Conservation (phyloP, 164 flowering plant species). For the Nymphaea colorata region DNA sequence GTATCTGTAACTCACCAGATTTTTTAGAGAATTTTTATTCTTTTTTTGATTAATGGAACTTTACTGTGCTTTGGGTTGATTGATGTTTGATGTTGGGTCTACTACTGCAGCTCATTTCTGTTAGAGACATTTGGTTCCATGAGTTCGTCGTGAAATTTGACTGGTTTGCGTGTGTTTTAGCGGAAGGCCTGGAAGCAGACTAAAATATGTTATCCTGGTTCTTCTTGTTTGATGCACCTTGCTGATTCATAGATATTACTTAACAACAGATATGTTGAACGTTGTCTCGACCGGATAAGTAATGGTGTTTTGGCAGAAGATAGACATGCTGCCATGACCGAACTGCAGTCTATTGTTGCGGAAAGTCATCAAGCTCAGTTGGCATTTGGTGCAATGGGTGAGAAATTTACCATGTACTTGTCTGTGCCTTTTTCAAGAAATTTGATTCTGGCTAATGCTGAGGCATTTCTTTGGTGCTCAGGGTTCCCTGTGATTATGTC, state of each 20-base stretch:
- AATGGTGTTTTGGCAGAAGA: constrained; percentile 89
- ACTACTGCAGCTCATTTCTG: neutral
- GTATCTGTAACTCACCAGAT: no score
- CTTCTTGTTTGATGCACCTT: neutral
- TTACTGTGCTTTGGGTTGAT: no score
- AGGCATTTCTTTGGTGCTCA: constrained; percentile 19
- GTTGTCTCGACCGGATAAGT: constrained; percentile 88
- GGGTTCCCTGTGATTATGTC: constrained; percentile 86
- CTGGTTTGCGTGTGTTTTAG: neutral
- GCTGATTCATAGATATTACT: neutral
- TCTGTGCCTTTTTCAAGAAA: neutral
- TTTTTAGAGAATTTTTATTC: no score
- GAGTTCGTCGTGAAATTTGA: neutral
- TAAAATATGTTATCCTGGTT: neutral
- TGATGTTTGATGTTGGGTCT: no score
- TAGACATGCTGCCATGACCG: constrained; percentile 73
- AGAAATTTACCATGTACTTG: constrained; percentile 1
- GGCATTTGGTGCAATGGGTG: constrained; percentile 97
- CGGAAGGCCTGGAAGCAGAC: neutral
- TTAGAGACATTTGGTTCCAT: neutral
- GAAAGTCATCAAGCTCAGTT: constrained; percentile 80
- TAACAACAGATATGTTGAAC: constrained; percentile 62
- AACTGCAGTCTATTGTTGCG: constrained; percentile 86
- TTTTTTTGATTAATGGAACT: no score
- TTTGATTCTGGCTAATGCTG: neutral